Percentiles rank a stretch among this genome's conserved stretches.
phyloP scores from a whole-genome alignment of 176 grass and related monocot genomes.

The Aechmea fasciata region DNA sequence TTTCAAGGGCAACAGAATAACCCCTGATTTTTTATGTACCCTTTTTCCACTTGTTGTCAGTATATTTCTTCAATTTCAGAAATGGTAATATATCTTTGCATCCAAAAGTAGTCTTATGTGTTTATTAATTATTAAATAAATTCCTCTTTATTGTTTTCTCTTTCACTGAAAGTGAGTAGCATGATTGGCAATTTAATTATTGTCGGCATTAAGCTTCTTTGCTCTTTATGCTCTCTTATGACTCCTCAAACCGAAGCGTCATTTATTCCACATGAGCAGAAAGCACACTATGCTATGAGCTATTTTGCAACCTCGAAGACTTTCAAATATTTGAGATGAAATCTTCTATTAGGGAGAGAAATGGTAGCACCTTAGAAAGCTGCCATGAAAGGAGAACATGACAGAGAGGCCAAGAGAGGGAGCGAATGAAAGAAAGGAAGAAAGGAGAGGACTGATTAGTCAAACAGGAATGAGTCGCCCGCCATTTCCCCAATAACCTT shows the following conservation, averaged over 20 bases:
- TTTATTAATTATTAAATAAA: not conserved
- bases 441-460: constrained; percentile 1
- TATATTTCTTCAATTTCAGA: not conserved
- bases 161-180: not conserved
- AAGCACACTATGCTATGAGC: not conserved
- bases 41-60: no score
- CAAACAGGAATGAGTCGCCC: constrained; percentile 22
- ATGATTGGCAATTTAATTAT: constrained; percentile 2
- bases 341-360: not conserved
- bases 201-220: not conserved
- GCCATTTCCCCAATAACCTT: not conserved
- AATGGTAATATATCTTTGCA: not conserved
- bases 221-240: not conserved
- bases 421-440: not conserved
- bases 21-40: no score
- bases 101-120: not conserved
- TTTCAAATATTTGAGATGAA: not conserved
- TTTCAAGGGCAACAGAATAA: no score
- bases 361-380: constrained; percentile 4
- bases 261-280: not conserved
- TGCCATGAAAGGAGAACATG: constrained; percentile 13
- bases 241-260: not conserved
- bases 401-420: not conserved
- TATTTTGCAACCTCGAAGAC: not conserved
- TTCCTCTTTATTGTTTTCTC: not conserved